phyloP scores from a whole-genome alignment of 2,329 filamentous ascomycete genomes.

The Arthroderma sp. region DNA sequence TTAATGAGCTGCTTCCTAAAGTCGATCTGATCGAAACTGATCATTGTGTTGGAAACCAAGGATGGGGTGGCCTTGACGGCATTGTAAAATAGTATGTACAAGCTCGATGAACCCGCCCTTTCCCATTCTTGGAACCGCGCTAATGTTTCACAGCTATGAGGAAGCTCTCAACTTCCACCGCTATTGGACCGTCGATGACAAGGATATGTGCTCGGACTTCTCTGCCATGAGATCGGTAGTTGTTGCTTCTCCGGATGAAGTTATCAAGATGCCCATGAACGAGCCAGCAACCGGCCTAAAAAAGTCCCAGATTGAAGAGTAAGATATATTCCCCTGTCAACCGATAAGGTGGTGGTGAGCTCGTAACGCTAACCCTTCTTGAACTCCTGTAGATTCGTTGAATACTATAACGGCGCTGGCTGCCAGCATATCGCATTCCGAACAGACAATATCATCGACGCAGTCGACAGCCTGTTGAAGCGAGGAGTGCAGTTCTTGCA shows the following conservation, averaged over 20 bases:
- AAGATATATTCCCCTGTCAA: constrained; percentile 17
- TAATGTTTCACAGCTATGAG: constrained; percentile 50
- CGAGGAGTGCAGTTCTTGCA: constrained; percentile 78
- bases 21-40: constrained; percentile 67
- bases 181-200: constrained; percentile 90
- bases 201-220: constrained; percentile 77
- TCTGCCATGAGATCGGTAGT: constrained; percentile 74
- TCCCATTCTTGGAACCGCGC: too few species aligned
- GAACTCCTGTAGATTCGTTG: constrained; percentile 34
- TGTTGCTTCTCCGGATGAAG: constrained; percentile 66
- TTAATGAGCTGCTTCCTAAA: constrained; percentile 39
- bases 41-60: constrained; percentile 91
- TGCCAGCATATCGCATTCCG: constrained; percentile 84
- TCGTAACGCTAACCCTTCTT: background rate
- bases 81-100: constrained; percentile 39
- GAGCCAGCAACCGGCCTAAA: constrained; percentile 76
- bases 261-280: constrained; percentile 95
- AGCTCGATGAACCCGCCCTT: background rate
- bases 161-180: constrained; percentile 76
- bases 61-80: constrained; percentile 66
- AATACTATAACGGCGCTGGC: constrained; percentile 74
- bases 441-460: constrained; percentile 59
- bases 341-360: background rate
- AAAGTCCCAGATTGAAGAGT: constrained; percentile 84
- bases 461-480: constrained; percentile 58